Conservation (phyloP, 176 grass and related monocot genomes). For the Saccharum spontaneum region DNA sequence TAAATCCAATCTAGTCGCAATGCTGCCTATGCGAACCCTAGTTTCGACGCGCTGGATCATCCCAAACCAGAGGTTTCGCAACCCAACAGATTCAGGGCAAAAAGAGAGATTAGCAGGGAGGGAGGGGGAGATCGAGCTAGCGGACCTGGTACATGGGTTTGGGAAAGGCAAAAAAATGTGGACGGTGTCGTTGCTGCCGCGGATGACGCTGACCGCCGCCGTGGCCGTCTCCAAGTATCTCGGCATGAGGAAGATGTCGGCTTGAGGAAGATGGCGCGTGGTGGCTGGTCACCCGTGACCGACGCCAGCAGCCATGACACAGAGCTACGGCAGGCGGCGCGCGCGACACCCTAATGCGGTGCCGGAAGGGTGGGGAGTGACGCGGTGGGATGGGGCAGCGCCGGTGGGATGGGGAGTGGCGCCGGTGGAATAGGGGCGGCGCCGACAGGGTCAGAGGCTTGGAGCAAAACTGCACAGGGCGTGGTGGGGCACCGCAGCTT, state of each 20-base stretch:
- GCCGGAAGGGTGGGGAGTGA: too few species aligned
- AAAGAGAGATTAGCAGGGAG: background rate
- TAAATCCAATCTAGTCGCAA: background rate
- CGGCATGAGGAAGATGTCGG: constrained; percentile 70
- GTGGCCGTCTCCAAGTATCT: constrained; percentile 66
- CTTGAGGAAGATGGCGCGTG: constrained; percentile 68
- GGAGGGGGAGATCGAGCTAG: background rate
- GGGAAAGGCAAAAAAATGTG: constrained; percentile 59
- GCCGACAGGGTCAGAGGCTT: too few species aligned
- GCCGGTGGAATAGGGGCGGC: too few species aligned
- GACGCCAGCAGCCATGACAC: constrained; percentile 55
- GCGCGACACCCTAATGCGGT: background rate
- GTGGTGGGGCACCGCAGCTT: too few species aligned
- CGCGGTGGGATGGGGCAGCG: too few species aligned
- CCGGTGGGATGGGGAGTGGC: too few species aligned
- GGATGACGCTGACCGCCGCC: constrained; percentile 41
- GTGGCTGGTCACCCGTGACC: constrained; percentile 31
- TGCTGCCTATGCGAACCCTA: background rate
- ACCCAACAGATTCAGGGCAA: background rate
- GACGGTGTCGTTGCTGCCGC: constrained; percentile 58
- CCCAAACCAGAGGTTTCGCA: background rate
- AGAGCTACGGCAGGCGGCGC: too few species aligned
- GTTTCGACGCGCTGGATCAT: background rate
- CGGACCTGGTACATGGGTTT: constrained; percentile 56
- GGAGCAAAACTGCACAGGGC: too few species aligned